Evolutionary conservation across 2,329 filamentous ascomycete genomes (phyloP).

Genomic region (Nothopassalora personata): DNA sequence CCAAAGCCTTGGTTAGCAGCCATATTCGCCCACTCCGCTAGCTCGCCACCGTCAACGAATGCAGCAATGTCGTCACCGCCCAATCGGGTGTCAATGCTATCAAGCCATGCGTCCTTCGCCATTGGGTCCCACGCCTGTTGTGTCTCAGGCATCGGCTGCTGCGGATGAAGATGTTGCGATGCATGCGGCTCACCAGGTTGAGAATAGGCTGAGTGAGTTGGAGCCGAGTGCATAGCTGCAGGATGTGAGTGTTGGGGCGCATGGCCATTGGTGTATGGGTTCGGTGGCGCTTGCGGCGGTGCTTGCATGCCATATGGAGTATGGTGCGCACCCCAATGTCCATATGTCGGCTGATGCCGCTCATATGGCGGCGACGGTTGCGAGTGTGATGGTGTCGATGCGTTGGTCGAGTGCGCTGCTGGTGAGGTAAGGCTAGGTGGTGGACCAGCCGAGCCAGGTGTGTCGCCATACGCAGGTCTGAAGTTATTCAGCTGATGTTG

Average conservation of each 20-base stretch:
- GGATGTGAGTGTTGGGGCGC: slow-evolving; percentile 6
- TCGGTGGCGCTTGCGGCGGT: slow-evolving; percentile 16
- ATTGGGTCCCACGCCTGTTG: slow-evolving; percentile 23
- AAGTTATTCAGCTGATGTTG: slow-evolving; percentile 25
- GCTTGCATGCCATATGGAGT: slow-evolving; percentile 21
- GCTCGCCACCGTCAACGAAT: slow-evolving; percentile 36
- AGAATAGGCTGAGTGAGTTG: slow-evolving; percentile 11
- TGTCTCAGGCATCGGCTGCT: slow-evolving; percentile 4
- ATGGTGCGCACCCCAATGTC: slow-evolving; percentile 22
- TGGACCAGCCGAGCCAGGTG: slow-evolving; percentile 14
- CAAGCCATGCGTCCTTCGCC: slow-evolving; percentile 33
- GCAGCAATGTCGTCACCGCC: slow-evolving; percentile 39
- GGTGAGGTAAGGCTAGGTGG: slow-evolving; percentile 27
- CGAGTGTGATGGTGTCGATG: slow-evolving; percentile 23
- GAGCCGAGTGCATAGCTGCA: slow-evolving; percentile 6
- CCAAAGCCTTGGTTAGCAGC: slow-evolving; percentile 19
- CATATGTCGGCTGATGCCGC: slow-evolving; percentile 15
- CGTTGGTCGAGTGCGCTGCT: slow-evolving; percentile 20
- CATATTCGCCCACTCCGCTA: slow-evolving; percentile 31
- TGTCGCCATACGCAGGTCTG: slow-evolving; percentile 22
- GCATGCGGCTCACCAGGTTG: slow-evolving; percentile 8
- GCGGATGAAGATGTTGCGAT: slow-evolving; percentile 7
- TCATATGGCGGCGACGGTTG: slow-evolving; percentile 25
- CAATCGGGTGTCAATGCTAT: slow-evolving; percentile 33
- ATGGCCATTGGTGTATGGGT: slow-evolving; percentile 18